phyloP scores from a whole-genome alignment of 257 asterid species.

The Solanum virginianum region DNA sequence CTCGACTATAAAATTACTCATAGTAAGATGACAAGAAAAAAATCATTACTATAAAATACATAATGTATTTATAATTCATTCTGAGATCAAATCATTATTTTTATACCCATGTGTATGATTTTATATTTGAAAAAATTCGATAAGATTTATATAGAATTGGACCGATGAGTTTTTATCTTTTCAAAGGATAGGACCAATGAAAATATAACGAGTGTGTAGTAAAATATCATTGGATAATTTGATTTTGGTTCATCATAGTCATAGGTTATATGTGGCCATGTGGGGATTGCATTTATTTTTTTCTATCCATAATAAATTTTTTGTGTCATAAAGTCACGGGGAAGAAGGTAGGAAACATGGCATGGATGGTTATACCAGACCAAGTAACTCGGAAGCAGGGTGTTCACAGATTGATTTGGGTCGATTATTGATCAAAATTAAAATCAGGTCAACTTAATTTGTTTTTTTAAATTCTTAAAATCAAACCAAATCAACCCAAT shows the following conservation, averaged over 20 bases:
- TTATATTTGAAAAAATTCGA: background rate
- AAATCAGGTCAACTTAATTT: too few species aligned
- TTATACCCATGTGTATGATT: background rate
- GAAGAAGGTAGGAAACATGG: background rate
- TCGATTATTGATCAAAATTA: too few species aligned
- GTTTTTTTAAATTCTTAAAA: too few species aligned
- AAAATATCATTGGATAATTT: background rate
- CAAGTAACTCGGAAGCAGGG: background rate
- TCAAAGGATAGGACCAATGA: background rate
- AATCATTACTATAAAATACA: background rate
- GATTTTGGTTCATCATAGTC: background rate
- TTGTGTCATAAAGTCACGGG: background rate
- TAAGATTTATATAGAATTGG: background rate
- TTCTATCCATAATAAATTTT: background rate
- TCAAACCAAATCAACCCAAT: too few species aligned
- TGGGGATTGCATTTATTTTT: background rate
- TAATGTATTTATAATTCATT: background rate
- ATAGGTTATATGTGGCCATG: background rate
- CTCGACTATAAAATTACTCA: background rate
- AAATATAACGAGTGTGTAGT: background rate
- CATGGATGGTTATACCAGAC: background rate
- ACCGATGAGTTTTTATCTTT: background rate
- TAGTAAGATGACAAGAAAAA: background rate
- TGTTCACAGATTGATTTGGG: too few species aligned
- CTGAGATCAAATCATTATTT: background rate